A percentile compares a stretch with the other conserved stretches of the same genome.
Evolutionary conservation across 2,329 filamentous ascomycete genomes (phyloP).

Genomic region (Beauveria sp.): DNA sequence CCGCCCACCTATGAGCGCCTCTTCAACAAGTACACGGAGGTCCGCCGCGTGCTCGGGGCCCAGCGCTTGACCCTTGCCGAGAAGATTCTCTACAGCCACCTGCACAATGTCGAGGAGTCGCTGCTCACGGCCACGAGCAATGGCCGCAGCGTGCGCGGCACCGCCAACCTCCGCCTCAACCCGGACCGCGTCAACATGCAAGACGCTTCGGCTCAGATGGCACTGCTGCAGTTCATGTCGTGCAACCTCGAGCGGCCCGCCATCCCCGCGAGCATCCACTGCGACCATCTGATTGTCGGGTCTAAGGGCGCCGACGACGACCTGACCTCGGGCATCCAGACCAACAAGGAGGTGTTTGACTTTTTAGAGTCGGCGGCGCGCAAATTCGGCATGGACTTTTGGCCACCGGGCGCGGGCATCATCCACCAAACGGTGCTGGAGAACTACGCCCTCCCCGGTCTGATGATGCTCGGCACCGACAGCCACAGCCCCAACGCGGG

Average conservation of each 20-base stretch:
- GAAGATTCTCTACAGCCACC: conserved; percentile 96
- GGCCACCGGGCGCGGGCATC: conserved; percentile 88
- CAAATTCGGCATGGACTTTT: conserved; percentile 92
- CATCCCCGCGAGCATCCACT: conserved; percentile 95
- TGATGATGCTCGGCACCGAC: conserved; percentile 99
- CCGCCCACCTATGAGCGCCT: conserved; percentile 77
- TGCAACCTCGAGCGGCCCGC: conserved; percentile 84
- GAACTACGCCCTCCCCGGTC: conserved; percentile 92
- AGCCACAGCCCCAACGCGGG: conserved; percentile 98
- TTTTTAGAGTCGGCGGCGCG: conserved; percentile 89
- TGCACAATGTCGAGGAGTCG: conserved; percentile 83
- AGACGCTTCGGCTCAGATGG: conserved; percentile 98
- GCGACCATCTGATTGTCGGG: conserved; percentile 97
- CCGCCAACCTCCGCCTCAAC: conserved; percentile 91
- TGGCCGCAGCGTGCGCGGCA: conserved; percentile 75
- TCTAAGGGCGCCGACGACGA: conserved; percentile 84
- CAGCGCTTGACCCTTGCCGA: conserved; percentile 78
- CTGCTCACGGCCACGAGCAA: conserved; percentile 76
- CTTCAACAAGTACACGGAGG: conserved; percentile 66
- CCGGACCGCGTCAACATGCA: conserved; percentile 98
- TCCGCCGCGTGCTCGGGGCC: conserved; percentile 62
- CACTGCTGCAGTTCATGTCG: conserved; percentile 95
- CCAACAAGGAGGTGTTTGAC: conserved; percentile 96
- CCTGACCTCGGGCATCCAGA: conserved; percentile 73
- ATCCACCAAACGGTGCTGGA: conserved; percentile 97